These are phyloP conservation scores for Raddia guianensis DNA, from an alignment of 176 grass and related monocot genomes.

Conservation along the genomic window DNA sequence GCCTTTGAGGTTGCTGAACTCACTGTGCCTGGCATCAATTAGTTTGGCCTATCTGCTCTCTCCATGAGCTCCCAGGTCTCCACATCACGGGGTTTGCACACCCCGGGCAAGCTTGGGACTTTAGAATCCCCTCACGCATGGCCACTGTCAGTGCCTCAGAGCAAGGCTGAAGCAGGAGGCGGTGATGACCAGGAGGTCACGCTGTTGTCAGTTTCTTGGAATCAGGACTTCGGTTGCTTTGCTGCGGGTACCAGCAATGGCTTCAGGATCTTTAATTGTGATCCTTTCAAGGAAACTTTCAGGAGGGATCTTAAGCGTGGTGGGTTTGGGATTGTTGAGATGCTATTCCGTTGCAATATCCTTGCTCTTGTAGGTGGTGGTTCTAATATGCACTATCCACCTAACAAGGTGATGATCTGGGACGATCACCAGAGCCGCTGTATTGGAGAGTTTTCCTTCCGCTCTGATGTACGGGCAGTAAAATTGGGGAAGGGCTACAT, in stretches of 20 bases:
- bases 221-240: constrained; percentile 84
- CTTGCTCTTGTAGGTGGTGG: constrained; percentile 82
- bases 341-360: constrained; percentile 93
- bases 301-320: constrained; percentile 86
- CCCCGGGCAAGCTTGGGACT: constrained; percentile 43
- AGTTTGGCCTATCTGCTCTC: background rate
- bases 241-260: constrained; percentile 83
- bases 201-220: constrained; percentile 79
- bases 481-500: constrained; percentile 69
- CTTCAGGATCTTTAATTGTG: constrained; percentile 80
- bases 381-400: constrained; percentile 70
- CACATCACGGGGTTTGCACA: constrained; percentile 43
- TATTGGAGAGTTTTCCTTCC: constrained; percentile 84
- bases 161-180: constrained; percentile 42
- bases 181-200: constrained; percentile 55
- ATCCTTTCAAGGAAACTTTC: constrained; percentile 89
- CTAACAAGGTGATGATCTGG: constrained; percentile 96
- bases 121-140: constrained; percentile 47
- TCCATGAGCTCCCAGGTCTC: constrained; percentile 75
- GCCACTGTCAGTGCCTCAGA: constrained; percentile 40
- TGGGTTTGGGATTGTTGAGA: constrained; percentile 86
- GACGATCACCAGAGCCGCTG: constrained; percentile 89
- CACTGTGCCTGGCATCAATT: background rate
- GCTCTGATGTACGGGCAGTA: constrained; percentile 67
- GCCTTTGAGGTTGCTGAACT: background rate